Evolutionary conservation across 352 stramenopile species (phyloP), one percentile per base, ranked within the genome.

Genomic region (Pythium phragmitis): DNA sequence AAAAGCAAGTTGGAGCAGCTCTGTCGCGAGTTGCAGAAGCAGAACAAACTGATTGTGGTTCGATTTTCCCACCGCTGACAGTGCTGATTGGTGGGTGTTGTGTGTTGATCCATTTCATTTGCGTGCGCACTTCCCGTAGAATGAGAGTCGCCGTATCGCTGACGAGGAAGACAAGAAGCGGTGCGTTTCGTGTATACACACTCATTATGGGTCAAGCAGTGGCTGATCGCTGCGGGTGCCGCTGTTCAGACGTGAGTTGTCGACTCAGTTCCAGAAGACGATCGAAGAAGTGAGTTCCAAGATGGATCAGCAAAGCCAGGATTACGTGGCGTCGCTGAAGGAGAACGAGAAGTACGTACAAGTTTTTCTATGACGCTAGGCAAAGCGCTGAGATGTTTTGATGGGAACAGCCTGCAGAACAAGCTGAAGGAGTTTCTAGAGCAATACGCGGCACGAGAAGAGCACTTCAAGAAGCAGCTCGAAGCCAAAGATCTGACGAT

Each of bases 241-340:
- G 17, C 2, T 17, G 45, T 60, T 3, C 57, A 93, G 85, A 16
- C 79, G 82, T 19, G 81, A 92, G 23, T 59, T 96, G 42, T 92
- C 81, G 17, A 53, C 70, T 12, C 85, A 92, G 49, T 96, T 96
- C 37, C 83, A 96, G 33, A 94, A 80, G 48, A 96, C 87, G 19
- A 94, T 96, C 33, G 87, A 94, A 65, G 85, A 94, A 72, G 87
- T 96, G 49, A 92, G 87, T 68, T 61, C 72, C n/a, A 96, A 94
- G 67, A 96, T 96, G 87, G 87, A 96, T 37, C 78, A 92, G 46
- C 85, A 96, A 55, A 75, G 81, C 37, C 76, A 92, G 26, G 87
- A 96, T 68, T 94, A 96, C 65, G 77, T 96, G 53, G 66, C 80
- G 4, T 91, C 87, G 8, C 66, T 96, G 26, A 84, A 92, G 64